These are phyloP conservation scores for Beta macrorhiza DNA, from an alignment of 179 eudicot genomes.

Conservation along the genomic window DNA sequence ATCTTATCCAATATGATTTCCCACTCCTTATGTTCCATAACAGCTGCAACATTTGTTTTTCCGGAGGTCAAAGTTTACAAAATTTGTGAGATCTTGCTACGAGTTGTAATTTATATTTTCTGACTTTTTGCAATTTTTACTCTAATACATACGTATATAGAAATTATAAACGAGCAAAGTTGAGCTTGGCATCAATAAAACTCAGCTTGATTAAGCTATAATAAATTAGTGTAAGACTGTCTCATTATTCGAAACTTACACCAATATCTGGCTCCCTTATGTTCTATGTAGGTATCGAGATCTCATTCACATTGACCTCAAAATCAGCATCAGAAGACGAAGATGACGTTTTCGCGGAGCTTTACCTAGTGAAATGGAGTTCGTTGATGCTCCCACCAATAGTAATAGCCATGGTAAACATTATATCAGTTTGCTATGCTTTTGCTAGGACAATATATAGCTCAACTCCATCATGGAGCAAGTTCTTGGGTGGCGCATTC, in stretches of 20 bases:
- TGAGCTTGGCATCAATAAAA: no score
- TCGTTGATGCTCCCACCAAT: slow-evolving; percentile 87
- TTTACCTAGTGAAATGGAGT: slow-evolving; percentile 82
- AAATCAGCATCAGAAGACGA: slow-evolving; percentile 66
- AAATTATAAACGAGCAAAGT: no score
- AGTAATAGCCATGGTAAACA: slow-evolving; percentile 76
- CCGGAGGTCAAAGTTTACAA: no score
- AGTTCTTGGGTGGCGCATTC: slow-evolving; percentile 77
- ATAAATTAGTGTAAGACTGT: no score
- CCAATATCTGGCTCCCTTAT: background rate
- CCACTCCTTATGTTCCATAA: no score
- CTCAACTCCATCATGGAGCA: slow-evolving; percentile 57
- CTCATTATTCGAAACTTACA: background rate
- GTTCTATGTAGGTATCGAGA: slow-evolving; percentile 53
- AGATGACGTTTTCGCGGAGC: slow-evolving; percentile 66
- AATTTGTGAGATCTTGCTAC: no score
- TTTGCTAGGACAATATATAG: slow-evolving; percentile 54
- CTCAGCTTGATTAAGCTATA: no score
- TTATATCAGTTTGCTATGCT: slow-evolving; percentile 55
- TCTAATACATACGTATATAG: no score
- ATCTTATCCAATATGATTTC: no score
- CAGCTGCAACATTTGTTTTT: no score
- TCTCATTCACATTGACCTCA: slow-evolving; percentile 77
- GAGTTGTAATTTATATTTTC: no score
- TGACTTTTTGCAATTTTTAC: no score